Evolutionary conservation across 768 basidiomycete genomes (phyloP).

Genomic region (Mycena capillaripes): DNA sequence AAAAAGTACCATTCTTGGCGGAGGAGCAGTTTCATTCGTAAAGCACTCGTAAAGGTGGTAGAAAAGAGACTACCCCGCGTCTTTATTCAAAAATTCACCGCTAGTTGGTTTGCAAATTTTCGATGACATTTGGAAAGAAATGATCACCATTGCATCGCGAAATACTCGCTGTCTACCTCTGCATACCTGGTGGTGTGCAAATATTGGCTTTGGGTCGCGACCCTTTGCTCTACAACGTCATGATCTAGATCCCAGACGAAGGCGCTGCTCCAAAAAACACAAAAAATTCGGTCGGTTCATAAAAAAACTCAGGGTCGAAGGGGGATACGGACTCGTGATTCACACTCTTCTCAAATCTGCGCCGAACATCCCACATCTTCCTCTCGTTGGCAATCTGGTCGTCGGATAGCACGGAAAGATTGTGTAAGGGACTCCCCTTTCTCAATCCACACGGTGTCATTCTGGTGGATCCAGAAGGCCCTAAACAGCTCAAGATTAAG

Average conservation of each 20-base stretch:
- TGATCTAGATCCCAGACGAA: neutral
- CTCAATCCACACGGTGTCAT: slow-evolving; percentile 2
- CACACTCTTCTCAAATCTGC: slow-evolving; percentile 1
- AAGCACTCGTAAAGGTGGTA: no score
- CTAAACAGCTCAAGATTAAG: neutral
- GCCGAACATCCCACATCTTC: neutral
- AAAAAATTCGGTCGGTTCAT: slow-evolving; percentile 25
- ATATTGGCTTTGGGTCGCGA: slow-evolving; percentile 40
- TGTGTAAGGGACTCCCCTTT: slow-evolving; percentile 2
- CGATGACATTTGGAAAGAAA: no score
- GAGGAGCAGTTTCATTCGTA: no score
- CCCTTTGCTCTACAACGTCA: slow-evolving; percentile 39
- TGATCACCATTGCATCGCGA: no score
- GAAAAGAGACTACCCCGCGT: no score
- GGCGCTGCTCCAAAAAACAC: neutral
- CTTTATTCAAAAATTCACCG: no score
- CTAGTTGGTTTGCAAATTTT: no score
- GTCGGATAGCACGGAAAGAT: neutral
- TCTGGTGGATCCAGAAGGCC: neutral
- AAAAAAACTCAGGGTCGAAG: slow-evolving; percentile 34
- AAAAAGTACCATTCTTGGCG: no score
- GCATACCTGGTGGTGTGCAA: slow-evolving; percentile 35
- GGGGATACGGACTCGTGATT: slow-evolving; percentile 33
- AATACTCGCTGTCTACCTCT: no score
- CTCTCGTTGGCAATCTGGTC: neutral